phyloP scores from a whole-genome alignment of 1,284 basidiomycete species.

The Rhodotorula mucilaginosa region DNA sequence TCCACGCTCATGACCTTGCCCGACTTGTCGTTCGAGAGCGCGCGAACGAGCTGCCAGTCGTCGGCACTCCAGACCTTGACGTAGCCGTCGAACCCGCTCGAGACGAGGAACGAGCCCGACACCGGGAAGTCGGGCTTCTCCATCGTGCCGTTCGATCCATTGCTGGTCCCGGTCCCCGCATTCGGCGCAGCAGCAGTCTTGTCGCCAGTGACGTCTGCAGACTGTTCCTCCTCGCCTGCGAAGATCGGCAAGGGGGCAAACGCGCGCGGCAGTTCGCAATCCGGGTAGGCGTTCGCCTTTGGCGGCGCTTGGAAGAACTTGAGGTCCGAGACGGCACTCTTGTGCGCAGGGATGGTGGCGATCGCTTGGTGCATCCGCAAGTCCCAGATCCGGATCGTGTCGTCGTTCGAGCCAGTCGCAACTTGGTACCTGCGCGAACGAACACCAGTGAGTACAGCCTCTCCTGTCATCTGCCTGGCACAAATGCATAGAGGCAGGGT shows the following conservation, averaged over 20 bases:
- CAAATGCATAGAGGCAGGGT: background rate
- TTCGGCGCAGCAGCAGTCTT: background rate
- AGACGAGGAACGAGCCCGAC: constrained; percentile 87
- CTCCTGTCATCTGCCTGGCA: background rate
- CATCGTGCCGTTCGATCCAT: constrained; percentile 6
- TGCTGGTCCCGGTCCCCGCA: constrained; percentile 1
- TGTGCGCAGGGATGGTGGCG: constrained; percentile 96
- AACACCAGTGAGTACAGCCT: background rate
- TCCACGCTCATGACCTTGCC: constrained; percentile 99
- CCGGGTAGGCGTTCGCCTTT: constrained; percentile 41
- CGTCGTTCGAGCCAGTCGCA: constrained; percentile 92
- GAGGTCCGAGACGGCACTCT: constrained; percentile 89
- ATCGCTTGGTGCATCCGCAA: constrained; percentile 83
- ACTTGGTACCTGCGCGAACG: constrained; percentile 74
- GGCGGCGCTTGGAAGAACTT: constrained; percentile 76
- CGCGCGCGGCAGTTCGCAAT: constrained; percentile 17
- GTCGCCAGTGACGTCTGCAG: constrained; percentile 9
- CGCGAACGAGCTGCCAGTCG: constrained; percentile 90
- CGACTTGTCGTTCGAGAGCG: constrained; percentile 78
- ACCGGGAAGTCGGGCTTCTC: constrained; percentile 37
- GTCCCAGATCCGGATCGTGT: constrained; percentile 98
- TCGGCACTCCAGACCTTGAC: constrained; percentile 97
- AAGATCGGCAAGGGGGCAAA: constrained; percentile 45
- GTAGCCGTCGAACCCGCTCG: constrained; percentile 89
- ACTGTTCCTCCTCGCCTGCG: constrained; percentile 31